Percentiles rank a stretch among this genome's conserved stretches.
These are phyloP conservation scores for Gracilaria caudata DNA, from an alignment of 23 red algal species.

Conservation along the genomic window DNA sequence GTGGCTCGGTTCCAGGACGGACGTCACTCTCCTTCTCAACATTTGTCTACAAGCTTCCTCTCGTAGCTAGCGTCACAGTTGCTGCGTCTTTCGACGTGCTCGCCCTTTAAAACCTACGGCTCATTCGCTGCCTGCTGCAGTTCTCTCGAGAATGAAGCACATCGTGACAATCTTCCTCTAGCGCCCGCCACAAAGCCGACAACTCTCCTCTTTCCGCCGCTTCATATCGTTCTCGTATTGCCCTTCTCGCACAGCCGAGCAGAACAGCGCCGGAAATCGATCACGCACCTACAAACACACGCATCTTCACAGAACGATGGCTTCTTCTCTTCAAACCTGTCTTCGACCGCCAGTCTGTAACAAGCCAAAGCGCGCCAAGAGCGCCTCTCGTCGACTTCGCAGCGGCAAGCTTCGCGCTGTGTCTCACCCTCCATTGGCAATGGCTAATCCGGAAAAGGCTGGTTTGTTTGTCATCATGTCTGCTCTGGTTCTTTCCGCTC, in stretches of 20 bases:
- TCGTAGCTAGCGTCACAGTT: neutral
- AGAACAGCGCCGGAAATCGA: neutral
- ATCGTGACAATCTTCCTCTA: neutral
- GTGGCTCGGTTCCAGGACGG: neutral
- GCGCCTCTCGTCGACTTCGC: neutral
- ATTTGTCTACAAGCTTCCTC: neutral
- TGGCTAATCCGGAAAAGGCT: conserved; percentile 25
- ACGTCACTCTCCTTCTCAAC: too few species aligned
- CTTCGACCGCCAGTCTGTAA: conserved; percentile 9
- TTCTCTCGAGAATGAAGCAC: neutral
- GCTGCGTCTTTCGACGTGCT: neutral
- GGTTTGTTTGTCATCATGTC: conserved; percentile 39
- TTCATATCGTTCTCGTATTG: neutral
- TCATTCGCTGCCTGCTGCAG: neutral
- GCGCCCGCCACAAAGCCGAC: neutral
- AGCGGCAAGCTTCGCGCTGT: conserved; percentile 7
- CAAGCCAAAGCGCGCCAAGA: conserved; percentile 2
- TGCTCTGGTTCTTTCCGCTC: conserved; percentile 10
- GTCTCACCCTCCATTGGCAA: conserved; percentile 1
- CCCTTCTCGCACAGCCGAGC: neutral
- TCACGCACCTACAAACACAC: neutral
- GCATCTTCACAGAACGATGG: neutral
- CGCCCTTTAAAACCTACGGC: neutral
- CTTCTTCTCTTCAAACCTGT: neutral
- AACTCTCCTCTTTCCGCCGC: neutral